A percentile compares a stretch with the other conserved stretches of the same genome.
phyloP scores from a whole-genome alignment of 768 basidiomycete species.

The Favolaschia claudopus region DNA sequence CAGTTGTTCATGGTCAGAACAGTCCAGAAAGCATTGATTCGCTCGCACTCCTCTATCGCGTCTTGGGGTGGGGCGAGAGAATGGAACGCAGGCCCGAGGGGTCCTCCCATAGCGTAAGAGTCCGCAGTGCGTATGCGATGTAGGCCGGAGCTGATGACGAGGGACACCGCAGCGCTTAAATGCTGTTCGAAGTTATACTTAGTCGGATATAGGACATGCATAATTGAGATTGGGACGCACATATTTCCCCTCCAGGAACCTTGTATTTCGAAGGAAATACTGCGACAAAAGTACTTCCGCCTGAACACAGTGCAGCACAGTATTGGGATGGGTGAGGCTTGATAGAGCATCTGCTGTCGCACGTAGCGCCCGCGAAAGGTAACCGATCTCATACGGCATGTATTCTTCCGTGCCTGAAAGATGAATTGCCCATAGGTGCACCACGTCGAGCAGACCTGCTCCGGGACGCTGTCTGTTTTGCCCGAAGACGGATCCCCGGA shows the following conservation, averaged over 20 bases:
- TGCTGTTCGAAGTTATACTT: too few relatives aligned
- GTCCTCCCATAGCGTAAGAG: constrained; percentile 1
- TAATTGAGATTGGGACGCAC: too few relatives aligned
- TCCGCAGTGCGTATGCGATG: constrained; percentile 35
- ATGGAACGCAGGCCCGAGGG: constrained; percentile 16
- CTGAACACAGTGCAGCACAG: constrained; percentile 46
- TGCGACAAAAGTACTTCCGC: constrained; percentile 51
- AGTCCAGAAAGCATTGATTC: constrained; percentile 37
- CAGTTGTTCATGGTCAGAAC: constrained; percentile 44
- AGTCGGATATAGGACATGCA: too few relatives aligned
- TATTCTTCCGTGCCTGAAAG: constrained; percentile 25
- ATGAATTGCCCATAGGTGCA: constrained; percentile 28
- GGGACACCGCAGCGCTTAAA: constrained; percentile 45
- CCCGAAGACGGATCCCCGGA: constrained; percentile 36
- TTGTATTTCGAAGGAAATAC: constrained; percentile 52
- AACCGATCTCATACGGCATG: constrained; percentile 17
- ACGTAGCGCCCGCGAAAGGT: constrained; percentile 27
- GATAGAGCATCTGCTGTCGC: constrained; percentile 22
- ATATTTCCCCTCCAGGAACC: constrained; percentile 55
- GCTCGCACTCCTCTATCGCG: constrained; percentile 43
- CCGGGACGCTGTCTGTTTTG: constrained; percentile 22
- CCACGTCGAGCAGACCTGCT: constrained; percentile 23
- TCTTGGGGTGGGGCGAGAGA: constrained; percentile 38
- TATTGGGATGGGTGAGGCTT: constrained; percentile 33
- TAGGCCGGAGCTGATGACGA: constrained; percentile 39